Percentiles rank a stretch among this genome's conserved stretches.
Evolutionary conservation across 164 flowering plant genomes (phyloP).

Genomic region (Litsea cubeba): DNA sequence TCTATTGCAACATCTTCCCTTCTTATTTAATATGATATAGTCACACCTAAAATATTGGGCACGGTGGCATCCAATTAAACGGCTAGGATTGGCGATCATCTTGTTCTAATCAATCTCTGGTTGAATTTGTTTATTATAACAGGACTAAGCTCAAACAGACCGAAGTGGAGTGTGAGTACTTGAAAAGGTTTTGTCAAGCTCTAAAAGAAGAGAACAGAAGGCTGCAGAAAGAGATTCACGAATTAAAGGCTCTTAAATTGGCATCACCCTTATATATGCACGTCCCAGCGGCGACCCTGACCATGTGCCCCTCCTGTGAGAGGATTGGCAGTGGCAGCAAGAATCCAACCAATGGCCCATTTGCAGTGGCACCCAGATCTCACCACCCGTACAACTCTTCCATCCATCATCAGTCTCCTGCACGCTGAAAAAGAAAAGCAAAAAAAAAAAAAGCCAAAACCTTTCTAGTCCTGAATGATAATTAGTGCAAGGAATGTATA

Average conservation of each 20-base stretch:
- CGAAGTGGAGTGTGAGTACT: conserved; percentile 76
- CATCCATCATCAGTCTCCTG: conserved; percentile 24
- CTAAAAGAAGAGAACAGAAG: conserved; percentile 72
- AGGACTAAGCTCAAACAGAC: conserved; percentile 95
- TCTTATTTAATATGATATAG: background rate
- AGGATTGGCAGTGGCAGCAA: conserved; percentile 18
- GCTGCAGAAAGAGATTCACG: conserved; percentile 73
- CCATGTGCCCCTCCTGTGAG: conserved; percentile 61
- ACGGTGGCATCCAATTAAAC: background rate
- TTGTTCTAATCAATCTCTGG: background rate
- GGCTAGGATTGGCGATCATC: background rate
- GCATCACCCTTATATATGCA: conserved; percentile 55
- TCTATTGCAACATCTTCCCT: background rate
- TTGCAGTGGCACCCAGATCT: conserved; percentile 37
- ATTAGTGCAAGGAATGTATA: too few relatives aligned
- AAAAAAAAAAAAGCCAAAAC: too few relatives aligned
- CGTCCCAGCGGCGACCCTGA: conserved; percentile 44
- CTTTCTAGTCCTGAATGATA: too few relatives aligned
- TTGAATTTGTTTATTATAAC: background rate
- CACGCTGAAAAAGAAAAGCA: too few relatives aligned
- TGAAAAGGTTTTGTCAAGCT: conserved; percentile 77
- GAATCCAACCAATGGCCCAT: conserved; percentile 29
- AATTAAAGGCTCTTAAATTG: conserved; percentile 65
- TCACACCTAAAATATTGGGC: background rate
- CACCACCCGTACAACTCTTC: conserved; percentile 52